Evolutionary conservation across 192 early-diverging fungal genomes (phyloP).

Genomic region (Mortierella antarctica): DNA sequence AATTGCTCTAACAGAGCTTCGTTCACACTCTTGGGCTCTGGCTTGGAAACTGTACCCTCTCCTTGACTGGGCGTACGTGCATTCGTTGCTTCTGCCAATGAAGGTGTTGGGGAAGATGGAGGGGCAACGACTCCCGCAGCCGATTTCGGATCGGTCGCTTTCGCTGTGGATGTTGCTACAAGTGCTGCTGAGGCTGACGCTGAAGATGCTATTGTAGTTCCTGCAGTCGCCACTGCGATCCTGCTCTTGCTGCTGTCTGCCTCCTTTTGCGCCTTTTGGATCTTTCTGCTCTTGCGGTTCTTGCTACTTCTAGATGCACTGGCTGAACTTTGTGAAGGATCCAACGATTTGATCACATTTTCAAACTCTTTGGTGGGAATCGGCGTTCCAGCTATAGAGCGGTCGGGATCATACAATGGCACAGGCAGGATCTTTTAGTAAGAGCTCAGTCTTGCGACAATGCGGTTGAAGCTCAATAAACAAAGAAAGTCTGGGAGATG

Average conservation of each 20-base stretch:
- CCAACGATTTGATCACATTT: background rate
- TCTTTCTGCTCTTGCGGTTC: constrained; percentile 37
- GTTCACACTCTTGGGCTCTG: constrained; percentile 23
- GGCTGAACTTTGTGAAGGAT: background rate
- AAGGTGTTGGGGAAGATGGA: background rate
- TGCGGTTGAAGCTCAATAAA: background rate
- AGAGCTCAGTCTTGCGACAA: background rate
- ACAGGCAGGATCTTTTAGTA: background rate
- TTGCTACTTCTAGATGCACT: constrained; percentile 11
- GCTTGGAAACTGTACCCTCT: background rate
- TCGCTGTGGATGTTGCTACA: background rate
- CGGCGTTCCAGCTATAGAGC: constrained; percentile 15
- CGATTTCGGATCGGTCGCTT: too few species aligned
- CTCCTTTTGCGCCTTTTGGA: constrained; percentile 36
- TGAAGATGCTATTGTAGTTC: constrained; percentile 4
- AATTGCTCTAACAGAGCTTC: constrained; percentile 29
- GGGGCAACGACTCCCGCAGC: too few species aligned
- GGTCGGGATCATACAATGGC: too few species aligned
- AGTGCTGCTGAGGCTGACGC: background rate
- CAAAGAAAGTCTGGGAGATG: background rate
- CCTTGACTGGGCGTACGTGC: too few species aligned
- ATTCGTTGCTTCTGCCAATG: too few species aligned
- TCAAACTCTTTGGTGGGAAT: constrained; percentile 13
- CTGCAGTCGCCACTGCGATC: background rate
- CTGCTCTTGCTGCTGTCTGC: constrained; percentile 7